phyloP scores from a whole-genome alignment of 1,139 yeast species.

The Suhomyces chickasaworum region DNA sequence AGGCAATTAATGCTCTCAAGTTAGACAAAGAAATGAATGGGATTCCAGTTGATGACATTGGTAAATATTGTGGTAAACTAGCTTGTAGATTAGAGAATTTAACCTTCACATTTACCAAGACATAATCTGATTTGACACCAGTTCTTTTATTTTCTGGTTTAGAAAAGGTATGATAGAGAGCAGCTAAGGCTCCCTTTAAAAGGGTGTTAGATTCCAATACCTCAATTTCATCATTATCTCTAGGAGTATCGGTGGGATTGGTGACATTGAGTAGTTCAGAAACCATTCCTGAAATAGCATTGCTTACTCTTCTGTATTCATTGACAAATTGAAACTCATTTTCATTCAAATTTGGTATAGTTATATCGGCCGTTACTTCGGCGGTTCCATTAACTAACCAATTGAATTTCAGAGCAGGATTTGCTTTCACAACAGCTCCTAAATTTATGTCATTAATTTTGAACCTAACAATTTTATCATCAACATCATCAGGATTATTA shows the following conservation, averaged over 20 bases:
- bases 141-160: constrained; percentile 16
- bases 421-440: constrained; percentile 39
- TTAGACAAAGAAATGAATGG: constrained; percentile 62
- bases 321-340: constrained; percentile 25
- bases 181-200: constrained; percentile 46
- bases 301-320: constrained; percentile 31
- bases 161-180: constrained; percentile 45
- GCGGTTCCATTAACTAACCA: constrained; percentile 74
- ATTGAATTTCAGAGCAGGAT: constrained; percentile 53
- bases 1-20: constrained; percentile 60
- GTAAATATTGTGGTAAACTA: constrained; percentile 52
- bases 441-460: constrained; percentile 67
- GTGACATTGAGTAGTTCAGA: constrained; percentile 31
- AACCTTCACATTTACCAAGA: constrained; percentile 64
- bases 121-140: constrained; percentile 44
- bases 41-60: constrained; percentile 54
- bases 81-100: constrained; percentile 66
- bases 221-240: constrained; percentile 11
- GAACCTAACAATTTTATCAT: constrained; percentile 54
- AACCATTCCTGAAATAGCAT: constrained; percentile 30
- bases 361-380: constrained; percentile 68
- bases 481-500: constrained; percentile 32
- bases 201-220: constrained; percentile 28
- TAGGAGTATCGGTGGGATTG: constrained; percentile 5
- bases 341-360: constrained; percentile 52